phyloP scores from a whole-genome alignment of 2,329 filamentous ascomycete species.

The Westerdykella ornata region DNA sequence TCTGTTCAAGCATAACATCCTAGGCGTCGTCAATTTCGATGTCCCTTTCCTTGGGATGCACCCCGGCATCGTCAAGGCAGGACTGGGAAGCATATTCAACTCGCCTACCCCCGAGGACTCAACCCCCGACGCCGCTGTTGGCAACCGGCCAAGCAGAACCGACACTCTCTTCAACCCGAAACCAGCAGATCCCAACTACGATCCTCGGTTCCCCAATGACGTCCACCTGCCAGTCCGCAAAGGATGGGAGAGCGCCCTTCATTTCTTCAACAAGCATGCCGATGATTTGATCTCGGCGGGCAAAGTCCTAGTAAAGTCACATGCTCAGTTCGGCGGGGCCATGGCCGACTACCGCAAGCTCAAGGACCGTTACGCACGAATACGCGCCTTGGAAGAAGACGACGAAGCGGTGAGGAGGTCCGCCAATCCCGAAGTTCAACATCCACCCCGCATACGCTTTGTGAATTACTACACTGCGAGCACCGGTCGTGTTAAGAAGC shows the following conservation, averaged over 20 bases:
- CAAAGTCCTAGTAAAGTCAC: conserved; percentile 66
- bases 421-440: conserved; percentile 22
- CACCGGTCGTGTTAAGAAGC: conserved; percentile 58
- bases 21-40: conserved; percentile 78
- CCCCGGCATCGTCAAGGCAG: conserved; percentile 76
- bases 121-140: conserved; percentile 10
- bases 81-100: conserved; percentile 69
- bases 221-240: conserved; percentile 60
- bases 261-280: conserved; percentile 77
- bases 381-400: conserved; percentile 68
- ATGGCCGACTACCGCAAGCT: conserved; percentile 70
- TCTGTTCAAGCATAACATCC: conserved; percentile 66
- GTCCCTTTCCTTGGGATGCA: conserved; percentile 84
- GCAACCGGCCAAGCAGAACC: conserved; percentile 24
- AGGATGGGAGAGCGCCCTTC: conserved; percentile 59
- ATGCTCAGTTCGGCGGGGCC: conserved; percentile 75
- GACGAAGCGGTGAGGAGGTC: conserved; percentile 41
- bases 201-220: conserved; percentile 71
- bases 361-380: conserved; percentile 59
- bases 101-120: conserved; percentile 25
- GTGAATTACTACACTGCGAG: conserved; percentile 89
- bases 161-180: conserved; percentile 36
- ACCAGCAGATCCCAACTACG: conserved; percentile 57
- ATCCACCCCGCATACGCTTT: conserved; percentile 60
- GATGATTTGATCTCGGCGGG: conserved; percentile 65